Conservation (phyloP, 176 grass and related monocot species). For the Lolium perenne region DNA sequence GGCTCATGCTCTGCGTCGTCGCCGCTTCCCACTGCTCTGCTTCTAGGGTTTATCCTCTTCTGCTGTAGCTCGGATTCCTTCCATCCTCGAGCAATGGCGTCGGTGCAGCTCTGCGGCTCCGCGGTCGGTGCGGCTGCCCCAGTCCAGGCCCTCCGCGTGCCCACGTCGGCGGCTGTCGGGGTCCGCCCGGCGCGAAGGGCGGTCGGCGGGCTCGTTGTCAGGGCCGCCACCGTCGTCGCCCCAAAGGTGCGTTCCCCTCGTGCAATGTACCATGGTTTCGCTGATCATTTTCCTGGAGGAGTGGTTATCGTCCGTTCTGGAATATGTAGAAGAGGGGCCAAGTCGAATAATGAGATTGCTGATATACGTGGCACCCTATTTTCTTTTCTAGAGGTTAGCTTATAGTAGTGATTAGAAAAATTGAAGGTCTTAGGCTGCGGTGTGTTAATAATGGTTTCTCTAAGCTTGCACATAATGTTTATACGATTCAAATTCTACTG, state of each 20-base stretch:
- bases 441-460: background rate
- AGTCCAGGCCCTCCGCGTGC: background rate
- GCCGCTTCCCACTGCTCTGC: conserved; percentile 14
- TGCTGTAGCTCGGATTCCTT: background rate
- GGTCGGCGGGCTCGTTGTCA: conserved; percentile 51
- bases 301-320: background rate
- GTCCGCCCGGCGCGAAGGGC: conserved; percentile 1
- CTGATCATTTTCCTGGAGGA: background rate
- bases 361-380: background rate
- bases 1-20: background rate
- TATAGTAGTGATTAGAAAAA: background rate
- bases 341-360: background rate
- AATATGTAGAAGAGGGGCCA: background rate
- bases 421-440: background rate
- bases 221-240: conserved; percentile 67
- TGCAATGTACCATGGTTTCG: background rate
- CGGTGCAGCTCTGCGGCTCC: conserved; percentile 39
- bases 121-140: conserved; percentile 16
- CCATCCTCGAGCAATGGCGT: conserved; percentile 43
- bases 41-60: conserved; percentile 51
- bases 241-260: conserved; percentile 57
- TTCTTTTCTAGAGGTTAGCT: background rate
- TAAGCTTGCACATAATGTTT: background rate
- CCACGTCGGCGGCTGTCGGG: conserved; percentile 13
- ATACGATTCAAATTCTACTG: too few relatives aligned